Conservation (phyloP, 225 moss, liverwort and hornwort species). For the Neckera pumila region DNA sequence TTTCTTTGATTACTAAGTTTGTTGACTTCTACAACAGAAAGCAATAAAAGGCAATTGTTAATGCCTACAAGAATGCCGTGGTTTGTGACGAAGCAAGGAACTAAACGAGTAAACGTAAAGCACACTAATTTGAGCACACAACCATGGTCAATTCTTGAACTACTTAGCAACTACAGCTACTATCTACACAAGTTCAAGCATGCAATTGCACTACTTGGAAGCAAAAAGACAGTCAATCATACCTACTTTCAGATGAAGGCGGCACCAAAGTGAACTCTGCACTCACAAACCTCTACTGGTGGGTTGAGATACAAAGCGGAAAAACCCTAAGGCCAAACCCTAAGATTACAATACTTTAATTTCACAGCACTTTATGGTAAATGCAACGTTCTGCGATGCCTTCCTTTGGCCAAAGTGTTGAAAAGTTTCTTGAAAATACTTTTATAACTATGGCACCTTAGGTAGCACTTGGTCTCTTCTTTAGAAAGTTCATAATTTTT, state of each 20-base stretch:
- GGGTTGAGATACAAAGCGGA: rapidly evolving
- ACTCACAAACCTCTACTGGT: background rate
- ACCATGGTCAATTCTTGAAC: background rate
- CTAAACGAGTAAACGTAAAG: too few species aligned
- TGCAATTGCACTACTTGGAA: rapidly evolving
- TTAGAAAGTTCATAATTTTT: background rate
- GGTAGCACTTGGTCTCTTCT: too few species aligned
- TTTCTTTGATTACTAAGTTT: background rate
- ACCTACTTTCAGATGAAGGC: too few species aligned
- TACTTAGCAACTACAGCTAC: too few species aligned
- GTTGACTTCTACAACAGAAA: rapidly evolving
- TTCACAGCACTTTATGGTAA: rapidly evolving
- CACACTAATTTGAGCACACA: background rate
- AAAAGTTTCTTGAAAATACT: background rate
- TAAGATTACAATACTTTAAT: too few species aligned
- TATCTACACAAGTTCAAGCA: background rate
- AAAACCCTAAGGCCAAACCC: background rate
- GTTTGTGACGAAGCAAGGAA: background rate
- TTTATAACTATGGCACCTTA: background rate
- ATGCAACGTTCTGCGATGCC: background rate
- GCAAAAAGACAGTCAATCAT: background rate
- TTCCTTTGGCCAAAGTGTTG: background rate
- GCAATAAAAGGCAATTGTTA: background rate
- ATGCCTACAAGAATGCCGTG: too few species aligned
- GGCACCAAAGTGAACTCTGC: too few species aligned